Conservation (phyloP, 179 eudicot genomes). For the Monotropa hypopitys region DNA sequence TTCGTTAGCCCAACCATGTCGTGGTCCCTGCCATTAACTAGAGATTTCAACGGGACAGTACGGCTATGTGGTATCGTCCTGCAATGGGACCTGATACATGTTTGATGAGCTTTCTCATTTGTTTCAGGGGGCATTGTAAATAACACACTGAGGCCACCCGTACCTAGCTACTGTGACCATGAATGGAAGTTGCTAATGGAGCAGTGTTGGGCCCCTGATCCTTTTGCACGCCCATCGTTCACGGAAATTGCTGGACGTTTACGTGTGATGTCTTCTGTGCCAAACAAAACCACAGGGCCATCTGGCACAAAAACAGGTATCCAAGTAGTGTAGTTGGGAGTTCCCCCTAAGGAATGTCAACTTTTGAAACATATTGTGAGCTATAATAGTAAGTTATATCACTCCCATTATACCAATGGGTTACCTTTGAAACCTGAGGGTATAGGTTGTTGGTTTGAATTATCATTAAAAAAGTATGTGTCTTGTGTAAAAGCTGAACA, state of each 20-base stretch:
- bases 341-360: not conserved
- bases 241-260: conserved; percentile 14
- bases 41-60: not conserved
- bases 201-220: conserved; percentile 23
- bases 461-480: not conserved
- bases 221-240: conserved; percentile 15
- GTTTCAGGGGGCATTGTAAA: conserved; percentile 19
- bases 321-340: conserved; percentile 4
- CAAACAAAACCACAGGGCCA: conserved; percentile 13
- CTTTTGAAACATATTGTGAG: not conserved
- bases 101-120: not conserved
- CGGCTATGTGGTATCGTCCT: not conserved
- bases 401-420: not conserved
- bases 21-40: not conserved
- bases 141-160: conserved; percentile 17
- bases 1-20: too few species aligned
- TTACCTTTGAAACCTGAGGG: not conserved
- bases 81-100: not conserved
- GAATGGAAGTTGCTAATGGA: conserved; percentile 20
- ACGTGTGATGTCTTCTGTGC: conserved; percentile 9
- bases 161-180: conserved; percentile 12
- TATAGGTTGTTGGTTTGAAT: conserved; percentile 3
- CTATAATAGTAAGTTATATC: not conserved
- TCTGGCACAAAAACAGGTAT: conserved; percentile 10
- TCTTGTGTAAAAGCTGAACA: conserved; percentile 1